These are phyloP conservation scores for Citrullus amarus DNA, from an alignment of 306 rosid species.

Conservation along the genomic window DNA sequence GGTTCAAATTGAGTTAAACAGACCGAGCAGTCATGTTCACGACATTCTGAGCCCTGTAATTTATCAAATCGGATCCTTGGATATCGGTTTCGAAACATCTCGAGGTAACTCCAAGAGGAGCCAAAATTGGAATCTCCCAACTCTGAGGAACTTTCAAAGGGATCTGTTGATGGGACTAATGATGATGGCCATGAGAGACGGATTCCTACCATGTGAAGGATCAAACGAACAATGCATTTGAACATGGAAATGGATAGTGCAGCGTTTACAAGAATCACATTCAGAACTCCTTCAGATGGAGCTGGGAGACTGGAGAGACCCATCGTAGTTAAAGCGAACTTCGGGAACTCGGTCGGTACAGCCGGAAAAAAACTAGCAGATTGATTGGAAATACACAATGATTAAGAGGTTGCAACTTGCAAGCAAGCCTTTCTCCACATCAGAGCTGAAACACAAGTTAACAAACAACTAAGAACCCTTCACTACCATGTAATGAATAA, in stretches of 20 bases:
- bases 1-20: conserved; percentile 62
- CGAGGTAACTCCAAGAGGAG: conserved; percentile 38
- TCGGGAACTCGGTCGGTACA: not conserved
- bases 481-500: not conserved
- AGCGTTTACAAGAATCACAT: conserved; percentile 58
- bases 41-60: conserved; percentile 19
- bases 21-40: conserved; percentile 64
- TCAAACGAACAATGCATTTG: conserved; percentile 59
- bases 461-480: not conserved
- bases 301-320: conserved; percentile 93
- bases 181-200: conserved; percentile 37
- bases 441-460: conserved; percentile 1
- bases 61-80: conserved; percentile 43
- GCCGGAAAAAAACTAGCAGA: not conserved
- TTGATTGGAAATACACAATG: not conserved
- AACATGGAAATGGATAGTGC: conserved; percentile 62
- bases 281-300: conserved; percentile 81
- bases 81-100: conserved; percentile 43
- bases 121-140: conserved; percentile 24
- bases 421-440: not conserved
- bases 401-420: not conserved
- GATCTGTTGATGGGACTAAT: conserved; percentile 25
- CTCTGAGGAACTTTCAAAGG: conserved; percentile 28
- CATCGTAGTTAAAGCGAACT: conserved; percentile 24
- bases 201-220: conserved; percentile 62